Evolutionary conservation across 768 basidiomycete species (phyloP).

Genomic region (Paxillus rubicundulus): DNA sequence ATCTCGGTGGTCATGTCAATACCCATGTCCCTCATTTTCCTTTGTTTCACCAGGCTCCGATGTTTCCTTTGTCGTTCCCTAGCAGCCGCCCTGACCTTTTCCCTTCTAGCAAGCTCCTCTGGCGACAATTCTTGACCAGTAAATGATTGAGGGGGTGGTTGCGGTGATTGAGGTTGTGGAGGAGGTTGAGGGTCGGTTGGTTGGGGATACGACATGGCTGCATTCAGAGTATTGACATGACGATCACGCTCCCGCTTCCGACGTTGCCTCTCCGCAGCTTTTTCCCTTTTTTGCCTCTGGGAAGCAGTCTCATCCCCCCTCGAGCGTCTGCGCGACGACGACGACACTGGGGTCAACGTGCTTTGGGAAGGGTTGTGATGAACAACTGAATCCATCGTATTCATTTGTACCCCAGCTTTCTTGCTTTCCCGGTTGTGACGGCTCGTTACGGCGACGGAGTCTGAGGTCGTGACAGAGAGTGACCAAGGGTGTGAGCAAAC

Average conservation of each 20-base stretch:
- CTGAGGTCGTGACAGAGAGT: slow-evolving; percentile 33
- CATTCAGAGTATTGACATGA: slow-evolving; percentile 39
- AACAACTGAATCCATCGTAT: slow-evolving; percentile 34
- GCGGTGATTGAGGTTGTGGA: slow-evolving; percentile 33
- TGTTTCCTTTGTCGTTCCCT: slow-evolving; percentile 83
- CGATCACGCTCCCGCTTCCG: slow-evolving; percentile 75
- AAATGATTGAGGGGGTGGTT: slow-evolving; percentile 23
- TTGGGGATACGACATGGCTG: slow-evolving; percentile 42
- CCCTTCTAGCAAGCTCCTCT: slow-evolving; percentile 66
- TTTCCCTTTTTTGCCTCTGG: slow-evolving; percentile 77
- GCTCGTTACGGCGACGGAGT: slow-evolving; percentile 35
- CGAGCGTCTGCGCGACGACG: slow-evolving; percentile 50
- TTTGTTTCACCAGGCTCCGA: slow-evolving; percentile 71
- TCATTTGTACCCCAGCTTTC: slow-evolving; percentile 19
- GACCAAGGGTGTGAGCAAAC: slow-evolving; percentile 25
- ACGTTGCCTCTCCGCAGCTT: slow-evolving; percentile 83
- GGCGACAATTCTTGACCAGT: slow-evolving; percentile 44
- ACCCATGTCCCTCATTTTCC: slow-evolving; percentile 80
- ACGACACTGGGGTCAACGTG: slow-evolving; percentile 29
- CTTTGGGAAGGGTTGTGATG: slow-evolving; percentile 33
- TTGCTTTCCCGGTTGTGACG: slow-evolving; percentile 26
- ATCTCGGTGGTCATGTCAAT: slow-evolving; percentile 79
- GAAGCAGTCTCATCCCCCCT: slow-evolving; percentile 73
- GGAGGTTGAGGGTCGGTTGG: slow-evolving; percentile 32
- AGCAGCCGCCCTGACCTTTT: slow-evolving; percentile 72